Conservation (phyloP, 192 early-diverging fungal species). For the Backusella australiensis region DNA sequence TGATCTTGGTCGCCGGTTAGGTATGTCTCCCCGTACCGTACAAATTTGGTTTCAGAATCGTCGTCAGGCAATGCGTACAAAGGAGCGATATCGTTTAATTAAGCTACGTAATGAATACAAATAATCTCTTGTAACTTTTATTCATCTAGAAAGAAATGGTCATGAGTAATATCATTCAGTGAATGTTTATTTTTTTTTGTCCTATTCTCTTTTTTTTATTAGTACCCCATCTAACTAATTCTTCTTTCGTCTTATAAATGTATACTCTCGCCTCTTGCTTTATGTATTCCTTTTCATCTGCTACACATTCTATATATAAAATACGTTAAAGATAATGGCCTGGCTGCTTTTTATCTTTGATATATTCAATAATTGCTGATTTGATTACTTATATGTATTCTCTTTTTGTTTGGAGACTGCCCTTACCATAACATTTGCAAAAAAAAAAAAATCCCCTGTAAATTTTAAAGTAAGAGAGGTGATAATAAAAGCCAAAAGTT, state of each 20-base stretch:
- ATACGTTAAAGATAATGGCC: background rate
- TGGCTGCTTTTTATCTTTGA: background rate
- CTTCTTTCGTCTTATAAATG: background rate
- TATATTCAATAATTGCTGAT: background rate
- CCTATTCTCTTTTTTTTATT: background rate
- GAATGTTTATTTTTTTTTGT: background rate
- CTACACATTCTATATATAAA: background rate
- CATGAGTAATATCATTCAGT: background rate
- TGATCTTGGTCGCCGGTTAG: conserved; percentile 71
- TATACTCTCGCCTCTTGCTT: background rate
- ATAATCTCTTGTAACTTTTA: background rate
- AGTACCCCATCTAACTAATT: background rate
- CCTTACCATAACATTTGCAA: background rate
- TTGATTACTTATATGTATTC: background rate
- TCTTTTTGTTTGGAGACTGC: background rate
- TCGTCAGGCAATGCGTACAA: conserved; percentile 71
- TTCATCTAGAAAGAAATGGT: background rate
- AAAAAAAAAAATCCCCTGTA: background rate
- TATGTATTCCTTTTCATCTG: background rate
- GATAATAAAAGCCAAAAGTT: background rate
- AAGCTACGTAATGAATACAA: conserved; percentile 7
- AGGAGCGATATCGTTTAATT: conserved; percentile 18
- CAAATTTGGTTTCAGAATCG: conserved; percentile 99
- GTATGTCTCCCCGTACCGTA: conserved; percentile 88
- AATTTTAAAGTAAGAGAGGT: background rate